Conservation (phyloP, 2,329 filamentous ascomycete species). For the Cladosporium phlei region DNA sequence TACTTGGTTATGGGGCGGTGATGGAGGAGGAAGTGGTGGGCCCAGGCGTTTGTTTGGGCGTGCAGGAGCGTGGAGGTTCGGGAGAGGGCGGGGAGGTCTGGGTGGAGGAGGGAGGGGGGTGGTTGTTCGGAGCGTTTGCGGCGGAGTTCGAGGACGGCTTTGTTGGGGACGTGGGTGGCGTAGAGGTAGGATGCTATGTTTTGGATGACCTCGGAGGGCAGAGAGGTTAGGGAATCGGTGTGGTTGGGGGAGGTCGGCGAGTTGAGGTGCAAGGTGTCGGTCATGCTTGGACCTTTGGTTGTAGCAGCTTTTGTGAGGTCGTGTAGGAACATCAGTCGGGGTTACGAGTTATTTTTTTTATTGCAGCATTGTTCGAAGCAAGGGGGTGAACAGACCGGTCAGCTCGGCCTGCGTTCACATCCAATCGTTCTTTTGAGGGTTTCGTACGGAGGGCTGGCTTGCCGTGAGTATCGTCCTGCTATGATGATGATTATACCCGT, state of each 20-base stretch:
- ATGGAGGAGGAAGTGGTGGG: conserved; percentile 22
- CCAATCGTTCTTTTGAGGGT: no score
- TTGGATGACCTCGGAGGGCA: conserved; percentile 28
- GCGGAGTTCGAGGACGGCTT: conserved; percentile 5
- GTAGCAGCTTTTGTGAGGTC: not conserved
- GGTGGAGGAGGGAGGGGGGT: not conserved
- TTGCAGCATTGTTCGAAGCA: no score
- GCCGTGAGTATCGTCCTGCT: no score
- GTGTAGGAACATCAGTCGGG: not conserved
- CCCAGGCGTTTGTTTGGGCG: conserved; percentile 25
- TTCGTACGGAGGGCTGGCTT: no score
- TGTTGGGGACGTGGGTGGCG: conserved; percentile 23
- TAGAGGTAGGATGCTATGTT: conserved; percentile 27
- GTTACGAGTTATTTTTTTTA: no score
- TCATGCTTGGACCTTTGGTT: no score
- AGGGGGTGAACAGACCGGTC: no score
- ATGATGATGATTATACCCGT: not conserved
- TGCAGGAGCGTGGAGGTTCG: conserved; percentile 22
- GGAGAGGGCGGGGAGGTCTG: conserved; percentile 21
- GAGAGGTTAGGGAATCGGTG: conserved; percentile 21
- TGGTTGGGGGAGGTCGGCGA: no score
- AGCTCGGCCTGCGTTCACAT: no score
- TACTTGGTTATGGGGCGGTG: conserved; percentile 25
- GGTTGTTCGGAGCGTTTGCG: no score
- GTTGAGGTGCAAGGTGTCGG: no score